A percentile compares a stretch with the other conserved stretches of the same genome.
These are phyloP conservation scores for Gaultheria prostrata DNA, from an alignment of 148 eudicot genomes.

Conservation along the genomic window DNA sequence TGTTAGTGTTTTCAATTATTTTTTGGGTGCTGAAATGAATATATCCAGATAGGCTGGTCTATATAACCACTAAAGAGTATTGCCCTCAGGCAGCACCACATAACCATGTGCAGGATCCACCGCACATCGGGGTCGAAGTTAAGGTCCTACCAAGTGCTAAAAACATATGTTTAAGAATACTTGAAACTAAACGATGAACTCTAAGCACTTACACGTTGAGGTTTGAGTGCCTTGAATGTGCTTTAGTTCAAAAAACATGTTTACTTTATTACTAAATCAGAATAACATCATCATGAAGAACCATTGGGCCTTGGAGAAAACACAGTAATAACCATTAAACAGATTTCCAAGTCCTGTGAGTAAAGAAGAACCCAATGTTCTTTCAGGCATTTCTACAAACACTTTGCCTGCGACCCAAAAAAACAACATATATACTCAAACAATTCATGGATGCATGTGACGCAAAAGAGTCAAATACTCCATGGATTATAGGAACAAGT, in stretches of 20 bases:
- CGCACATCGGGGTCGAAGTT: background rate
- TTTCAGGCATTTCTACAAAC: slow-evolving; percentile 7
- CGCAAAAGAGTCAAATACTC: background rate
- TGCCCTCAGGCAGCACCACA: no score
- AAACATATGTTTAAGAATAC: background rate
- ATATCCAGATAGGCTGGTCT: background rate
- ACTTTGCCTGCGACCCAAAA: background rate
- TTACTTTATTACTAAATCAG: no score
- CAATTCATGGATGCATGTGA: background rate
- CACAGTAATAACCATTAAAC: background rate
- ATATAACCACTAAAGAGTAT: no score
- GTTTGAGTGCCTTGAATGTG: background rate
- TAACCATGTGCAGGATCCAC: no score
- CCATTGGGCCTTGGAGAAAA: background rate
- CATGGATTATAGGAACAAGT: background rate
- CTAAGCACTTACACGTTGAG: background rate
- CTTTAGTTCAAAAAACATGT: background rate
- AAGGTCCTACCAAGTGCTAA: background rate
- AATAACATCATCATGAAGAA: background rate
- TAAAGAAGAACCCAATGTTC: background rate
- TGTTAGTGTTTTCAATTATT: background rate
- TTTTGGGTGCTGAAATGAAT: background rate
- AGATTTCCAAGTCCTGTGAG: background rate
- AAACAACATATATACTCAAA: background rate
- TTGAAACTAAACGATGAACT: background rate